Base-by-base conservation (phyloP, 2,329 filamentous ascomycete genomes). In the Trichoderma guizhouense region DNA sequence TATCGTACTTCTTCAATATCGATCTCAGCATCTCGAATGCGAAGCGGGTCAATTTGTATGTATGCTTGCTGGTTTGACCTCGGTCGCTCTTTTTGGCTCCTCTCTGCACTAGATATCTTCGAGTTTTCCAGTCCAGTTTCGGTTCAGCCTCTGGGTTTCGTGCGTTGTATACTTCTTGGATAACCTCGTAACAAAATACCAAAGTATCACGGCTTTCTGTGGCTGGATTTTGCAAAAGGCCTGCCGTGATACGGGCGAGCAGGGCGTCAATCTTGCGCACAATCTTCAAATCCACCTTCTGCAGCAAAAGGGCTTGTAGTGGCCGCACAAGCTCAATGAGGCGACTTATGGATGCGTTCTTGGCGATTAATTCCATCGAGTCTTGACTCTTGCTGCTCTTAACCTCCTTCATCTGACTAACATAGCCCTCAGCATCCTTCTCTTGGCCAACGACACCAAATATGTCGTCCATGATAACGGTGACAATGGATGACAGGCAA, bases 361-460 rank as follows among this genome's bases (percentile, higher is more conserved):
- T 93, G 30, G 96, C 92, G 74, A 98, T 87, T 18, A 98, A 86
- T 80, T 98, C 95, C 91, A 98, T 97, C 0, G 96, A 97, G 79
- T 99, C 97, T 78, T 95, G 97, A 79, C 95, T 98, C 85, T 98
- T 99, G 85, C 93, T 98, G 81, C 93, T 96, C 84, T 97, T 98
- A 71, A 99, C 92, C 82, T 99, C 96, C 81, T 97, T 97, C 91
- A 97, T 98, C 81, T 95, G 93, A 79, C 91, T 97, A 71, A 92
- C 91, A 80, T 99, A 99, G 68, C 95, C 96, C 76, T 98, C 94
- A 0, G 95, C 95, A 77, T 99, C 96, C 82, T 99, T 99, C 79
- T 99, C 95, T 82, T 97, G 93, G 2, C 96, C 96, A 39, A 92
- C 92, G 7, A 90, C 89, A 34, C 97, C 97, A 78, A 99, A 99